Evolutionary conservation across 345 rosid species (phyloP).

Genomic region (Moricandia moricandioides): DNA sequence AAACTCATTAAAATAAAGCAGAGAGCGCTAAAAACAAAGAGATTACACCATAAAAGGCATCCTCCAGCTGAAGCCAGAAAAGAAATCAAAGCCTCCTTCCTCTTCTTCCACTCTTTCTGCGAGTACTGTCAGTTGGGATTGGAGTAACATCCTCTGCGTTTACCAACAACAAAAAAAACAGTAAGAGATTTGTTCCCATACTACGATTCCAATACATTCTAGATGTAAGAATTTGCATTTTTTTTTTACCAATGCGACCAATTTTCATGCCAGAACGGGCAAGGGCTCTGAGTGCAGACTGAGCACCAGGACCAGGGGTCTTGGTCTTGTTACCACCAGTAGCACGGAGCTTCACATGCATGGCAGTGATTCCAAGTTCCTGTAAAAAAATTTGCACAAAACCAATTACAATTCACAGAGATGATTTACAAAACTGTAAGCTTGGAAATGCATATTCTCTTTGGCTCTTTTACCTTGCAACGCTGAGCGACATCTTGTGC

Average conservation of each 20-base stretch:
- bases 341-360: constrained; percentile 78
- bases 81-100: constrained; percentile 65
- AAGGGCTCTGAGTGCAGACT: constrained; percentile 76
- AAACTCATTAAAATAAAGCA: constrained; percentile 1
- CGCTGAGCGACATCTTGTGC: constrained; percentile 72
- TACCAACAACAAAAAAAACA: not conserved
- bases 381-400: not conserved
- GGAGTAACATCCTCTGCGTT: constrained; percentile 78
- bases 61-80: not conserved
- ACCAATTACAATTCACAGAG: not conserved
- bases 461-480: constrained; percentile 52
- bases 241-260: constrained; percentile 68
- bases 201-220: not conserved
- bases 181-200: not conserved
- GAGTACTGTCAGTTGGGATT: constrained; percentile 75
- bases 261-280: constrained; percentile 88
- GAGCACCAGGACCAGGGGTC: constrained; percentile 94
- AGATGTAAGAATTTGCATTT: not conserved
- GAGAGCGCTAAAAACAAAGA: not conserved
- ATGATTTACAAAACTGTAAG: not conserved
- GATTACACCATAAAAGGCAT: not conserved
- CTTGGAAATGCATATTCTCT: not conserved
- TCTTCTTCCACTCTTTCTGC: constrained; percentile 82
- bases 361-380: constrained; percentile 87
- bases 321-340: constrained; percentile 85